phyloP scores from a whole-genome alignment of 176 grass and related monocot genomes.

The Neostapfia colusana region DNA sequence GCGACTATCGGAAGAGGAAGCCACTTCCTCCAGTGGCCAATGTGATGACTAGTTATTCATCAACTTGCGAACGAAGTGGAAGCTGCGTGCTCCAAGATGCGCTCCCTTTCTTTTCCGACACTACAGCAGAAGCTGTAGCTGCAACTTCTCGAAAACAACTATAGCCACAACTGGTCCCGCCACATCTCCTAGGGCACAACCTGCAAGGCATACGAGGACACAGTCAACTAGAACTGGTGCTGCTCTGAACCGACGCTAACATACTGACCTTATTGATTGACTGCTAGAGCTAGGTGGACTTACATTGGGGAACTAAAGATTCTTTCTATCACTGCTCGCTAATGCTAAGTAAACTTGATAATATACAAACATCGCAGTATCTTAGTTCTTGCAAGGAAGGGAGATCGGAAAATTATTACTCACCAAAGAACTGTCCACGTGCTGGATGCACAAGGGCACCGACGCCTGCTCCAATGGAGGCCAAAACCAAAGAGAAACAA shows the following conservation, averaged over 20 bases:
- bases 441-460: conserved; percentile 79
- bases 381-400: conserved; percentile 3
- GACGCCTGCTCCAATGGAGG: conserved; percentile 84
- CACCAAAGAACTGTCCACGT: conserved; percentile 89
- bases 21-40: neutral
- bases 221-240: conserved; percentile 25
- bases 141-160: conserved; percentile 60
- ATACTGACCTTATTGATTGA: neutral
- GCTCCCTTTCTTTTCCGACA: neutral
- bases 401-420: conserved; percentile 40
- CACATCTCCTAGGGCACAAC: conserved; percentile 87
- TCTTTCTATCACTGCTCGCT: neutral
- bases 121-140: conserved; percentile 56
- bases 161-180: conserved; percentile 69
- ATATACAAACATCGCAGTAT: conserved; percentile 6
- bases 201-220: conserved; percentile 44
- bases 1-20: neutral
- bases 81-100: neutral
- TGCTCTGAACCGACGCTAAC: conserved; percentile 8
- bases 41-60: conserved; percentile 38
- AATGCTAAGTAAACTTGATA: neutral
- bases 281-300: too few relatives aligned
- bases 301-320: neutral
- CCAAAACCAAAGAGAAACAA: conserved; percentile 84
- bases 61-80: conserved; percentile 2